Base-by-base conservation (phyloP, 2,329 filamentous ascomycete species). In the Scleromitrula shiraiana region DNA sequence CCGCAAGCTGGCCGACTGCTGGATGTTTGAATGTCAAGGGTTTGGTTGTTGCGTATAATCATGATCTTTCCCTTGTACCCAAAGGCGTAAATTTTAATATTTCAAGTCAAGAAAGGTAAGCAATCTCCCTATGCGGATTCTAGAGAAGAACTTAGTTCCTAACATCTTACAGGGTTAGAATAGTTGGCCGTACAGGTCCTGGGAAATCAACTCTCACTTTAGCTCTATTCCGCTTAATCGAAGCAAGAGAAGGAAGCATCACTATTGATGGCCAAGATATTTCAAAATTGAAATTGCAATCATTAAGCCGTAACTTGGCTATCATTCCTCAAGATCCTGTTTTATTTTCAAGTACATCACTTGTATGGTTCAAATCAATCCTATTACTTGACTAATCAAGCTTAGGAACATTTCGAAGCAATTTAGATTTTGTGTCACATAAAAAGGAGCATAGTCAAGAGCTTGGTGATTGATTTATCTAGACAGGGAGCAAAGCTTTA, bases 321-420 rank as follows among this genome's bases (percentile, higher is more conserved):
- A 90, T 93, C 56, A 91, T 93, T 46, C 86, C 87, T 1, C 84
- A 89, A 67, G 86, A 91, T 56, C 86, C 87, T 0, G 85, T 90
- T 1, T 73, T 93, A 7, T 91, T 93, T 67, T 86, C 82, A 10
- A 22, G 19, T 19, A 15, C 12, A 15, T 4, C 9, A 7, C 20
- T n/a, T n/a, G n/a, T n/a, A n/a, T n/a, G n/a, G n/a, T n/a, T n/a
- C n/a, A n/a, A n/a, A n/a, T n/a, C n/a, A n/a, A n/a, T n/a, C n/a
- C n/a, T n/a, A n/a, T n/a, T n/a, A n/a, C n/a, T n/a, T n/a, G n/a
- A n/a, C n/a, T n/a, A n/a, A n/a, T n/a, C n/a, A n/a, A n/a, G n/a
- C n/a, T n/a, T n/a, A 0, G 87, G 88, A 19, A 89, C 85, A 0
- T 70, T 93, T 19, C 75, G 86, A 35, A 80, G 75, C 36, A 91